Evolutionary conservation across 352 stramenopile genomes (phyloP).

Genomic region (Pythium scleroteichum): DNA sequence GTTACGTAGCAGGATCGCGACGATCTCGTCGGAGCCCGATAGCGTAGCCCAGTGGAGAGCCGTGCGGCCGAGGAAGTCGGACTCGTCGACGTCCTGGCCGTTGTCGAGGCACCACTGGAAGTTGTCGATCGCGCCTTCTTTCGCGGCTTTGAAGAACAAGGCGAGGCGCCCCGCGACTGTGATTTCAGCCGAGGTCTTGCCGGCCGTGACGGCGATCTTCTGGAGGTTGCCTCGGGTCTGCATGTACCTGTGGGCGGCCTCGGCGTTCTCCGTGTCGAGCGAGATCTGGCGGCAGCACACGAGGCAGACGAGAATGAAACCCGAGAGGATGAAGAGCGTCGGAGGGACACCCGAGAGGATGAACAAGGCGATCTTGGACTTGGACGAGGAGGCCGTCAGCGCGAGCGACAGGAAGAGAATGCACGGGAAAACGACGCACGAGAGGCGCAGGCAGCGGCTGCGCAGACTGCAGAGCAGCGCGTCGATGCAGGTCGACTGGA

Average conservation of each 20-base stretch:
- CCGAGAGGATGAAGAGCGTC: slow-evolving; percentile 37
- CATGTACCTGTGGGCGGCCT: slow-evolving; percentile 60
- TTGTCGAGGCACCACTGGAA: slow-evolving; percentile 60
- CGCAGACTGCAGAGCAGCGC: slow-evolving; percentile 62
- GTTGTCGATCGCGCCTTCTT: slow-evolving; percentile 43
- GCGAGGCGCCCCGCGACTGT: slow-evolving; percentile 55
- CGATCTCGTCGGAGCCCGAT: slow-evolving; percentile 56
- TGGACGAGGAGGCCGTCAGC: slow-evolving; percentile 36
- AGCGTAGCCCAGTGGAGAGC: slow-evolving; percentile 70
- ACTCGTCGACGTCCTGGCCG: slow-evolving; percentile 61
- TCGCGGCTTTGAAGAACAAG: slow-evolving; percentile 62
- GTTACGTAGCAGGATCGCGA: slow-evolving; percentile 61
- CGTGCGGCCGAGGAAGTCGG: slow-evolving; percentile 59
- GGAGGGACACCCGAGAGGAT: slow-evolving; percentile 46
- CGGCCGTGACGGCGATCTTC: slow-evolving; percentile 60
- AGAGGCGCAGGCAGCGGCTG: slow-evolving; percentile 54
- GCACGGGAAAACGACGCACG: slow-evolving; percentile 58
- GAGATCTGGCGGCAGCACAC: slow-evolving; percentile 57
- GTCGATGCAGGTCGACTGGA: slow-evolving; percentile 43
- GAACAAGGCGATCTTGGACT: slow-evolving; percentile 38
- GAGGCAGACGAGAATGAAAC: slow-evolving; percentile 39
- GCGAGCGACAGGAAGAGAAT: slow-evolving; percentile 56
- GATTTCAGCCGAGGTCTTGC: slow-evolving; percentile 23
- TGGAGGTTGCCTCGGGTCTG: slow-evolving; percentile 34
- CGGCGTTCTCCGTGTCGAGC: slow-evolving; percentile 55